These are phyloP conservation scores for Talaromyces proteolyticus DNA, from an alignment of 495 filamentous ascomycete genomes.

Conservation along the genomic window DNA sequence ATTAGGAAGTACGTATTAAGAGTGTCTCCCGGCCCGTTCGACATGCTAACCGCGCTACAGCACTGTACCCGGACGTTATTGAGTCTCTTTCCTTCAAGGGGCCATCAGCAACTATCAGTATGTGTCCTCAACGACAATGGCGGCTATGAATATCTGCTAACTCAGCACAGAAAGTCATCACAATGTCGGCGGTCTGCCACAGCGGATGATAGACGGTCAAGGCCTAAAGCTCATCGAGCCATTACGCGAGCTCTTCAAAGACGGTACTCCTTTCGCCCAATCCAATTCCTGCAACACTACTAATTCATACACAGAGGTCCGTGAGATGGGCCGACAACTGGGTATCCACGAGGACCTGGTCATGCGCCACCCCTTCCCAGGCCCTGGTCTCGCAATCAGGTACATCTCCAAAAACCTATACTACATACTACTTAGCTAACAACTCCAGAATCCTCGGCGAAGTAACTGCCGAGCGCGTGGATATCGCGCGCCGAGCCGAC, in stretches of 20 bases:
- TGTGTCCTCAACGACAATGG: constrained; percentile 5
- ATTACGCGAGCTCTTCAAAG: constrained; percentile 74
- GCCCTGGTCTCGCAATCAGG: constrained; percentile 83
- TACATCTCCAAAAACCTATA: neutral
- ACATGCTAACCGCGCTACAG: constrained; percentile 13
- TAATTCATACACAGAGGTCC: neutral
- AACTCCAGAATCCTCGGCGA: constrained; percentile 69
- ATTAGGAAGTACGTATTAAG: too few relatives aligned
- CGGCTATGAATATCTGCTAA: constrained; percentile 8
- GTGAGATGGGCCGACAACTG: constrained; percentile 55
- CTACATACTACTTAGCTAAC: neutral
- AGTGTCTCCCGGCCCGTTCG: constrained; percentile 51
- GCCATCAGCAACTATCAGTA: constrained; percentile 74
- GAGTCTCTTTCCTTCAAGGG: constrained; percentile 80
- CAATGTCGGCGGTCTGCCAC: constrained; percentile 23
- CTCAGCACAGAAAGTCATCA: constrained; percentile 18
- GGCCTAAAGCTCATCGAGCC: constrained; percentile 72
- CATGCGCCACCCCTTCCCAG: constrained; percentile 62
- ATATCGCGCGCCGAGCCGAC: constrained; percentile 79
- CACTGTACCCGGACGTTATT: constrained; percentile 57
- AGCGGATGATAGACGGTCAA: constrained; percentile 49
- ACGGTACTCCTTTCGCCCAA: too few relatives aligned
- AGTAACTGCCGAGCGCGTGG: constrained; percentile 71
- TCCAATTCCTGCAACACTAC: constrained; percentile 23
- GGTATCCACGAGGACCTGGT: constrained; percentile 73